Percentiles rank a stretch among this genome's conserved stretches.
Conservation (phyloP, 345 rosid genomes). For the Nephelium lappaceum region DNA sequence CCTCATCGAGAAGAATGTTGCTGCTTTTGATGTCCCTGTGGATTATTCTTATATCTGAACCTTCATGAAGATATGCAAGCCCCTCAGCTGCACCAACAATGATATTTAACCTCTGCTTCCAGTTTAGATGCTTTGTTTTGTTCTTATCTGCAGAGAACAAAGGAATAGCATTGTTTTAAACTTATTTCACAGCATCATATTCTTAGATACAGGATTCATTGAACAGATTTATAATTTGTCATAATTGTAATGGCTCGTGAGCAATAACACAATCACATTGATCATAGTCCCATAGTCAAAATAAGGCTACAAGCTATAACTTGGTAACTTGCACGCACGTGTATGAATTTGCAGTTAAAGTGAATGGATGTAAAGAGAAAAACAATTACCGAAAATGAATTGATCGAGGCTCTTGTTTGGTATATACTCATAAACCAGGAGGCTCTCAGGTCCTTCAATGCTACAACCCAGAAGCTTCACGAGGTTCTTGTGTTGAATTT, state of each 20-base stretch:
- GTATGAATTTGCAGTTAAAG: neutral
- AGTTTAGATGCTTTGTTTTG: constrained; percentile 28
- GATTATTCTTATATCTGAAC: constrained; percentile 41
- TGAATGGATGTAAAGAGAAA: constrained; percentile 7
- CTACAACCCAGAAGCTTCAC: constrained; percentile 60
- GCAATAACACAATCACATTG: neutral
- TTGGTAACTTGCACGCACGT: no score
- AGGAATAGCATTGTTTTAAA: constrained; percentile 2
- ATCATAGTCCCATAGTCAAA: neutral
- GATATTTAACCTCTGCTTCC: constrained; percentile 45
- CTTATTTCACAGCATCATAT: neutral
- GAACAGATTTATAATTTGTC: no score
- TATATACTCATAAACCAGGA: constrained; percentile 56
- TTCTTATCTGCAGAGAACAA: constrained; percentile 35
- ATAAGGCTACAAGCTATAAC: no score
- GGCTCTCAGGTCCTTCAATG: constrained; percentile 69
- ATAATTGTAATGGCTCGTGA: neutral
- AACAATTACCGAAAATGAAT: constrained; percentile 48
- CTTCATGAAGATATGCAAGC: constrained; percentile 58
- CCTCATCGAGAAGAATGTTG: constrained; percentile 53
- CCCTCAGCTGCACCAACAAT: constrained; percentile 55
- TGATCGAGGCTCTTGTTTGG: constrained; percentile 58
- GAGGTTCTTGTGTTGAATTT: constrained; percentile 57
- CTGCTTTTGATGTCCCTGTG: constrained; percentile 61
- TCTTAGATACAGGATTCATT: no score